Evolutionary conservation across 495 filamentous ascomycete species (phyloP).

Genomic region (Lindgomyces ingoldianus): DNA sequence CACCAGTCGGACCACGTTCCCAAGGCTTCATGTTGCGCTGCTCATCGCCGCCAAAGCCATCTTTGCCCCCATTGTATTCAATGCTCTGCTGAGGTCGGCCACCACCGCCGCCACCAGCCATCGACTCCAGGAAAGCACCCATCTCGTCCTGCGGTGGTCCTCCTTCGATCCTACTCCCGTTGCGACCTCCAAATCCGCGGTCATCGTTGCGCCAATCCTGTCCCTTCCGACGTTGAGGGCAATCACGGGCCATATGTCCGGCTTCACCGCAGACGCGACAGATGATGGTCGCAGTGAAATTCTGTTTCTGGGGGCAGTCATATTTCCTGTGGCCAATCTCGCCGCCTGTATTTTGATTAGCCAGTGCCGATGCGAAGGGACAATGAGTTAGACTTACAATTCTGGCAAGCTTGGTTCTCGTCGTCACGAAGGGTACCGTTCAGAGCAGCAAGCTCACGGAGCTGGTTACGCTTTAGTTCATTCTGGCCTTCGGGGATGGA

Average conservation of each 20-base stretch:
- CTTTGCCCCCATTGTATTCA: slow-evolving; percentile 58
- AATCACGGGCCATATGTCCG: slow-evolving; percentile 91
- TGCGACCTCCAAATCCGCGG: slow-evolving; percentile 45
- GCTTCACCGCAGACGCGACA: slow-evolving; percentile 97
- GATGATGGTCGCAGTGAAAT: slow-evolving; percentile 98
- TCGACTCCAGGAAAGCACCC: slow-evolving; percentile 97
- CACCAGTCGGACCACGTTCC: slow-evolving; percentile 87
- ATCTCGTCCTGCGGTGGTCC: slow-evolving; percentile 93
- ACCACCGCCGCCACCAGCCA: slow-evolving; percentile 77
- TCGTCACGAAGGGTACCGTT: slow-evolving; percentile 98
- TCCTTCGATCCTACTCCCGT: slow-evolving; percentile 74
- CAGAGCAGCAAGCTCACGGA: slow-evolving; percentile 92
- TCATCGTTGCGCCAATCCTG: slow-evolving; percentile 85
- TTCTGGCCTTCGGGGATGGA: slow-evolving; percentile 98
- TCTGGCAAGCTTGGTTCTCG: slow-evolving; percentile 99
- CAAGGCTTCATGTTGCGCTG: slow-evolving; percentile 74
- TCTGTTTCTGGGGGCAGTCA: slow-evolving; percentile 95
- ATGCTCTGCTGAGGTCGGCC: slow-evolving; percentile 72
- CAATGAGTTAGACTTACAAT: slow-evolving; percentile 62
- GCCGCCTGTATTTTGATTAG: slow-evolving; percentile 56
- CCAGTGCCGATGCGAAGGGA: slow-evolving; percentile 18
- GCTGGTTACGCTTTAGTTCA: slow-evolving; percentile 96
- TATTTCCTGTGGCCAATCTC: slow-evolving; percentile 99
- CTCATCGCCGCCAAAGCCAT: slow-evolving; percentile 50
- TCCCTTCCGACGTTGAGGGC: slow-evolving; percentile 87